Base-by-base conservation (phyloP, 371 early-diverging fungal species). In the Coemansia sp. region DNA sequence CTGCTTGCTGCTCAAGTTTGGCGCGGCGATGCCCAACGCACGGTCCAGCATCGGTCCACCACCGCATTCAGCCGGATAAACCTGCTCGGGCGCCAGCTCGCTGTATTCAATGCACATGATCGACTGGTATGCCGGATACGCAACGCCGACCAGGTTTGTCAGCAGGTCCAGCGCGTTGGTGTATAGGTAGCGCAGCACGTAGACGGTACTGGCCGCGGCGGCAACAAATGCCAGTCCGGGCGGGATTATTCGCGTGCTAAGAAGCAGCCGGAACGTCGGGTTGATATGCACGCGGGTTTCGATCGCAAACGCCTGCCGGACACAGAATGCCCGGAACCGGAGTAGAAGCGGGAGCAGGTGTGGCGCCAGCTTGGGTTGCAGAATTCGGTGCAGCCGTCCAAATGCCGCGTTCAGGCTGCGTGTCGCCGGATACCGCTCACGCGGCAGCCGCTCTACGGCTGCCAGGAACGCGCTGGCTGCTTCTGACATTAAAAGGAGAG, bases 111-210 rank as follows among this genome's bases (percentile, higher is more conserved):
- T 73, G 51, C 68, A 68, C 69, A 73, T 47, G 13, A 73, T 68
- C 16, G 74, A 73, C 65, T 73, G 74, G 59, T 73, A 73, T 10
- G 74, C 69, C 11, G 74, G 74, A 20, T 73, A 73, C 39, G 74
- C 74, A 4, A 73, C 62, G 40, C 74, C 74, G 14, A 73, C 56
- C 8, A 73, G 62, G 35, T 73, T 73, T 20, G 74, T 73, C 40
- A 73, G 51, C 35, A 73, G 65, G 47, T 73, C 74, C 51, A 73
- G 69, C 10, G 74, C 65, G 42, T 73, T 57, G 30, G 32, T 50
- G 53, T 68, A 73, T 51, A 73, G 34, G 34, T 73, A 68, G 48
- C 74, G 74, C 48, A 68, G 36, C 16, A 43, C 65, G 34, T 64
- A 73, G 6, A 61, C 35, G 8, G 74, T 73, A 52, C 62, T 68